These are phyloP conservation scores for Fragaria vesca DNA, from an alignment of 306 rosid species.

Conservation along the genomic window DNA sequence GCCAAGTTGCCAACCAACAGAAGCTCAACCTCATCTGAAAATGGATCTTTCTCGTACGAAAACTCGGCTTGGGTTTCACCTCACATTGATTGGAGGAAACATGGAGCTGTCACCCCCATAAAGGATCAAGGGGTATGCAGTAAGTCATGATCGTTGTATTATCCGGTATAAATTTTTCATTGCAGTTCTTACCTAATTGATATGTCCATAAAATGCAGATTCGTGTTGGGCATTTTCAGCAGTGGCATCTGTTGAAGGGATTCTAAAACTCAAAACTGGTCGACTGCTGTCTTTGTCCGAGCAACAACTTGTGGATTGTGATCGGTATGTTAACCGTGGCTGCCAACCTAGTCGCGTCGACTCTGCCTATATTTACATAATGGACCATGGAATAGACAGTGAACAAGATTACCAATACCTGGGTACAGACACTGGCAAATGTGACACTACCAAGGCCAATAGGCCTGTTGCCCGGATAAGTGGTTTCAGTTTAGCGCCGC, in stretches of 20 bases:
- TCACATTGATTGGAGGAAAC: slow-evolving; percentile 36
- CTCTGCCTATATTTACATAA: slow-evolving; percentile 9
- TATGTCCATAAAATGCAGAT: background rate
- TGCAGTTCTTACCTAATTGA: background rate
- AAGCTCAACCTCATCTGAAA: background rate
- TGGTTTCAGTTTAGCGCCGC: background rate
- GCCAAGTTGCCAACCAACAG: background rate
- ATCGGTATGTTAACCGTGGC: background rate
- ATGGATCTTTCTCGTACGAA: slow-evolving; percentile 27
- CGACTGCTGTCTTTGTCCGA: slow-evolving; percentile 25
- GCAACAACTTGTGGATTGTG: slow-evolving; percentile 37
- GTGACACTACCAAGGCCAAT: background rate
- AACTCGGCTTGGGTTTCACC: slow-evolving; percentile 15
- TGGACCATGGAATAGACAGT: slow-evolving; percentile 14
- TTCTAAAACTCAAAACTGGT: slow-evolving; percentile 18
- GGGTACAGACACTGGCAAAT: background rate
- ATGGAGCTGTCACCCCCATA: slow-evolving; percentile 39
- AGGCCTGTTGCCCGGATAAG: background rate
- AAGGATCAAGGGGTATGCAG: background rate
- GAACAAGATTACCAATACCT: slow-evolving; percentile 24
- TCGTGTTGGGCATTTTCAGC: background rate
- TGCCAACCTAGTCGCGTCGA: background rate
- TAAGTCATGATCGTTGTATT: background rate
- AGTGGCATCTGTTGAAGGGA: background rate
- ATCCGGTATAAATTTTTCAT: background rate